phyloP scores from a whole-genome alignment of 306 rosid species.

The Cucurbita pepo region DNA sequence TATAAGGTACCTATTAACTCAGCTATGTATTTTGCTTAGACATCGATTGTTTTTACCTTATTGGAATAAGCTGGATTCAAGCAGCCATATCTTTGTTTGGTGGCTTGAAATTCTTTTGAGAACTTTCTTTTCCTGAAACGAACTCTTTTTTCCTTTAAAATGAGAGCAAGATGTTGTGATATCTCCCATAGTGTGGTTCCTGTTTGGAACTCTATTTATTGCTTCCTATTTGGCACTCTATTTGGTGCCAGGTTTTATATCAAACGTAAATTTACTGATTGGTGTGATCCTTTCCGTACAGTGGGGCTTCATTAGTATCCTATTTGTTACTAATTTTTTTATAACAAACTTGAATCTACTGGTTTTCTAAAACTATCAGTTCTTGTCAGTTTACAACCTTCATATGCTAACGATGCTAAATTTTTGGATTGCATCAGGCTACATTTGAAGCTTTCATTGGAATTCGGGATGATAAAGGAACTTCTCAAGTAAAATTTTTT shows the following conservation, averaged over 20 bases:
- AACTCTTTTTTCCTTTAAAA: background rate
- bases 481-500: slow-evolving; percentile 75
- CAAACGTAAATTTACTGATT: background rate
- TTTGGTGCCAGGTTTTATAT: background rate
- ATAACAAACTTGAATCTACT: background rate
- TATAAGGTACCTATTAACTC: slow-evolving; percentile 44
- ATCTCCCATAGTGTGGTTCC: background rate
- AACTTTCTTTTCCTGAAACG: background rate
- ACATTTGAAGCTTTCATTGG: slow-evolving; percentile 90
- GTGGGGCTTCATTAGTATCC: background rate
- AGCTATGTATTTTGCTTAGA: background rate
- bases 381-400: background rate
- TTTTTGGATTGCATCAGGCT: slow-evolving; percentile 40
- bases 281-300: background rate
- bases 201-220: no score
- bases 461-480: slow-evolving; percentile 73
- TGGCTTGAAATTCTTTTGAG: background rate
- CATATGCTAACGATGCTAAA: background rate
- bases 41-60: background rate
- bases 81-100: background rate
- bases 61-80: background rate
- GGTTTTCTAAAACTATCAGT: background rate
- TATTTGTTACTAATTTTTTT: background rate
- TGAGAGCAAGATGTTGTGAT: background rate
- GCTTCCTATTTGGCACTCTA: background rate